Evolutionary conservation across 192 early-diverging fungal genomes (phyloP).

Genomic region (Lunasporangiospora selenospora): DNA sequence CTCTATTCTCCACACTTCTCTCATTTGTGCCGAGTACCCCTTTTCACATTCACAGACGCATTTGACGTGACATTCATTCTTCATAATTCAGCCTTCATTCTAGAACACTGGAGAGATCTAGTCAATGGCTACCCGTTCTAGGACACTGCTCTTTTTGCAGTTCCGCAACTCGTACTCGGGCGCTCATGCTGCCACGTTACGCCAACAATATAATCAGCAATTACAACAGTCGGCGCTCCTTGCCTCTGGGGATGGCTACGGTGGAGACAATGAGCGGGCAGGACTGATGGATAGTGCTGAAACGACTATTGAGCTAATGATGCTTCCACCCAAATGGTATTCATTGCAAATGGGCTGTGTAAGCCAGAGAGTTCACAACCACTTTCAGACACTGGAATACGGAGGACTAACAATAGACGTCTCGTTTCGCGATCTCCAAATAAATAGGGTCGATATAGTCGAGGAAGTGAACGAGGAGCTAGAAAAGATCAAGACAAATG

Average conservation of each 20-base stretch:
- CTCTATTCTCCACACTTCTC: no score
- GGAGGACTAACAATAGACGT: no score
- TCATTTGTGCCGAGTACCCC: no score
- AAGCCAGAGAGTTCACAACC: neutral
- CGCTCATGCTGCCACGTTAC: conserved; percentile 26
- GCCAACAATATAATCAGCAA: conserved; percentile 46
- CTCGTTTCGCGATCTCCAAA: no score
- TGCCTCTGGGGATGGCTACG: conserved; percentile 32
- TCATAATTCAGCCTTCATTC: no score
- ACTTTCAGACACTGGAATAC: no score
- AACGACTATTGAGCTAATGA: conserved; percentile 87
- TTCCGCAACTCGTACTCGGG: conserved; percentile 88
- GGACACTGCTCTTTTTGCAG: conserved; percentile 92
- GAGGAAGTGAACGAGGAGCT: conserved; percentile 83
- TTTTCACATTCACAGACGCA: no score
- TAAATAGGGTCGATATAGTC: conserved; percentile 89
- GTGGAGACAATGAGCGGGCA: conserved; percentile 50
- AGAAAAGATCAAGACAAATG: conserved; percentile 69
- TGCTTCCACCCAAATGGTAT: conserved; percentile 92
- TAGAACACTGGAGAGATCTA: no score
- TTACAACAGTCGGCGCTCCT: conserved; percentile 57
- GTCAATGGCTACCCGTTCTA: conserved; percentile 91
- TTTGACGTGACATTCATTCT: no score
- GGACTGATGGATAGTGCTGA: conserved; percentile 73
- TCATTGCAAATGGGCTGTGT: neutral